Evolutionary conservation across 2,329 filamentous ascomycete genomes (phyloP), one percentile per base, ranked within the genome.

Genomic region (Paraconiothyrium brasiliense): DNA sequence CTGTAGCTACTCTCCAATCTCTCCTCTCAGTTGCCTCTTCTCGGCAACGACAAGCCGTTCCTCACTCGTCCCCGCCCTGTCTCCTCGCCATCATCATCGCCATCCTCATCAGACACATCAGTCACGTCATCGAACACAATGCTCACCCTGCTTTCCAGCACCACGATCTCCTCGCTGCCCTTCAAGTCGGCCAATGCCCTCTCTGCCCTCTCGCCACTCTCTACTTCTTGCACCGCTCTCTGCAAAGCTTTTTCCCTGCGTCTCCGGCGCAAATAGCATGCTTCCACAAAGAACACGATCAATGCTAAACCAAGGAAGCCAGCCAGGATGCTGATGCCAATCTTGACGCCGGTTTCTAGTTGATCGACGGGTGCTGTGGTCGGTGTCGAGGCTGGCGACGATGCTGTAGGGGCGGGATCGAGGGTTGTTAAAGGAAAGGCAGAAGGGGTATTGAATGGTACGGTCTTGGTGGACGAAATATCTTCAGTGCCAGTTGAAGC

Each of bases 61-160:
- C 61, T 39, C 59, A 30, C n/a, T 65, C 62, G 32, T 30, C 10
- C 20, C 39, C 39, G 37, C 11, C 67, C 61, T 32, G 3, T 7
- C 13, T n/a, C 39, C 39, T 41, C 39, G 14, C 14, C n/a, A 16
- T 62, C 56, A 16, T 58, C 64, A 20, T 66, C 62, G 30, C 60
- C 57, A n/a, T 64, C 62, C 30, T 65, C 64, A 1, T 41, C 39
- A 16, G 64, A 51, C n/a, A 56, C 66, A 2, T 61, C 39, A 16
- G 64, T 49, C n/a, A 56, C 66, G 1, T 61, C 64, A 4, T 66
- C 70, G 20, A 72, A 62, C 11, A 72, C 39, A 57, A 76, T 69
- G 46, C 68, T 67, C 13, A 70, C 65, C 32, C 70, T 58, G 47
- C 68, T 72, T 48, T 74, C 72, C 41, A 73, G 39, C 2, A 72